A percentile compares a stretch with the other conserved stretches of the same genome.
Conservation (phyloP, 208 protist genomes). For the Leishmania martiniquensis region DNA sequence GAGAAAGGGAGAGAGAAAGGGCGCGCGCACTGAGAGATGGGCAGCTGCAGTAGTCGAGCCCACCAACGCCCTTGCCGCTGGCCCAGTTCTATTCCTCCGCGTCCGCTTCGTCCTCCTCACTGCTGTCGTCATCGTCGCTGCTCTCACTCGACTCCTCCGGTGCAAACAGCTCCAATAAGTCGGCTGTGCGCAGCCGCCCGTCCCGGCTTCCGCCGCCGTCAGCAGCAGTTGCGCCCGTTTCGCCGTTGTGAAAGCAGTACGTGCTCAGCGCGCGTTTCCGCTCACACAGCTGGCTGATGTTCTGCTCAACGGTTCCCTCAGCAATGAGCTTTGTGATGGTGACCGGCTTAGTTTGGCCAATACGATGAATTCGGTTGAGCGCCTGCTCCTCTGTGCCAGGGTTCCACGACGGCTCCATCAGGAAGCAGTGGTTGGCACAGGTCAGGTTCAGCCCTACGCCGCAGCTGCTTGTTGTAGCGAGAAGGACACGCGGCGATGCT, state of each 20-base stretch:
- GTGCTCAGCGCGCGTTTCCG: conserved; percentile 87
- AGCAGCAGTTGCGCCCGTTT: not conserved
- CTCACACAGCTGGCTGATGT: conserved; percentile 93
- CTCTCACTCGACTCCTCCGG: conserved; percentile 29
- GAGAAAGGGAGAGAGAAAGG: not conserved
- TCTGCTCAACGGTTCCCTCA: conserved; percentile 95
- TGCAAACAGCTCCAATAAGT: conserved; percentile 61
- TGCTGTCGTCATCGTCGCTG: conserved; percentile 18
- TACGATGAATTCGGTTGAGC: conserved; percentile 89
- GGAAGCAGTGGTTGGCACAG: conserved; percentile 90
- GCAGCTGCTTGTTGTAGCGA: conserved; percentile 90
- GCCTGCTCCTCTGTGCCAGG: conserved; percentile 90
- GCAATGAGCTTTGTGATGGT: conserved; percentile 95
- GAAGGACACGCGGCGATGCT: conserved; percentile 57
- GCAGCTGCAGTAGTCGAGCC: not conserved
- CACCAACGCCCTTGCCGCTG: not conserved
- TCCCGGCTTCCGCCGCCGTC: conserved; percentile 20
- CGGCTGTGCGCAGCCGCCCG: conserved; percentile 42
- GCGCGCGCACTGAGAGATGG: not conserved
- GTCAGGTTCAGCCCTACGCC: conserved; percentile 96
- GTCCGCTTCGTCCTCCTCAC: conserved; percentile 8
- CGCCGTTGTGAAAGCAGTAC: conserved; percentile 47
- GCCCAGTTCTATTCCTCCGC: conserved; percentile 1
- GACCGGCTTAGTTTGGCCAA: conserved; percentile 93
- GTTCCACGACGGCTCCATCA: conserved; percentile 95